These are phyloP conservation scores for Ophiostoma triangulosporum DNA, from an alignment of 2,329 filamentous ascomycete genomes.

Conservation along the genomic window DNA sequence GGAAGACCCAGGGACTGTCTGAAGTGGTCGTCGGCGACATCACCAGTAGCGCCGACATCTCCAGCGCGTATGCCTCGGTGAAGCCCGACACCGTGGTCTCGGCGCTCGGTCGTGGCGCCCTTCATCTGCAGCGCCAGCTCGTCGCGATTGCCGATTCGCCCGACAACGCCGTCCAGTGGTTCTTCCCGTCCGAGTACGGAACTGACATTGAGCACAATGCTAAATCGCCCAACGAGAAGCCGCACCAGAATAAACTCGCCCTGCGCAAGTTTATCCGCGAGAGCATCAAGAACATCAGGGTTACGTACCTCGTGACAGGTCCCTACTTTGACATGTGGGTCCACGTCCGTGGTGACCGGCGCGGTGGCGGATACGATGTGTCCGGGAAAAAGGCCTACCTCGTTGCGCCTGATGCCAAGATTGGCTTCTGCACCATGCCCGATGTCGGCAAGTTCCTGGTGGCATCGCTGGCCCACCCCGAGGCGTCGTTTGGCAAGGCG, in stretches of 20 bases:
- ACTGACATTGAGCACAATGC: conserved; percentile 51
- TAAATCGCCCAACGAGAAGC: conserved; percentile 44
- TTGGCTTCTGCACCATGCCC: conserved; percentile 57
- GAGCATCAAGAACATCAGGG: conserved; percentile 37
- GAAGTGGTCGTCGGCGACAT: conserved; percentile 44
- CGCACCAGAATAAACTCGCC: conserved; percentile 57
- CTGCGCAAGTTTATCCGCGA: conserved; percentile 48
- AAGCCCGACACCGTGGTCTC: conserved; percentile 51
- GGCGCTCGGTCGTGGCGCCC: conserved; percentile 48
- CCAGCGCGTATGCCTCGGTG: conserved; percentile 40
- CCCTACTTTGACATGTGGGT: conserved; percentile 55
- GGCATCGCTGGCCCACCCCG: conserved; percentile 44
- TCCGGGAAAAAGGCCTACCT: conserved; percentile 43
- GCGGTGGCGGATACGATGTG: conserved; percentile 46
- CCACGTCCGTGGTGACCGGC: conserved; percentile 22
- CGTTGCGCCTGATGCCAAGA: conserved; percentile 44
- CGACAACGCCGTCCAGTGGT: conserved; percentile 38
- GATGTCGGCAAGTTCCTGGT: conserved; percentile 58
- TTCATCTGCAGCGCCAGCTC: conserved; percentile 48
- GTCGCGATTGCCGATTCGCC: conserved; percentile 44
- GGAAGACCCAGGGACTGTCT: conserved; percentile 31
- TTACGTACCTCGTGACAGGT: conserved; percentile 57
- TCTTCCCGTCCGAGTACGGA: conserved; percentile 56
- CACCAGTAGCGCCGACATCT: conserved; percentile 35
- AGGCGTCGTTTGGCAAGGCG: conserved; percentile 37